Evolutionary conservation across 305 asterid species (phyloP).

Genomic region (Fraxinus ornus): DNA sequence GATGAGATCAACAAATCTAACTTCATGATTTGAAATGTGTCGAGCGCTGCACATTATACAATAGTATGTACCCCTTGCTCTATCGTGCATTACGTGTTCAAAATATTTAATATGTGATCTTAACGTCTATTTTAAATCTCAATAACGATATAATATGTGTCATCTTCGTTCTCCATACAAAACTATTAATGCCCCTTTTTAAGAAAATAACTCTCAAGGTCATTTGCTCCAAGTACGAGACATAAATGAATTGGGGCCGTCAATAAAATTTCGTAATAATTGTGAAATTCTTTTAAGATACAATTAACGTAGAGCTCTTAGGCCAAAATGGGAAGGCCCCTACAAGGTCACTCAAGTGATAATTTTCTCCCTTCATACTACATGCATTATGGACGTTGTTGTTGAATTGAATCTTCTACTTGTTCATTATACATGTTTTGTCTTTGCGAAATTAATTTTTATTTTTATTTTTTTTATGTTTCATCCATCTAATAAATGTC

Average conservation of each 20-base stretch:
- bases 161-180: neutral
- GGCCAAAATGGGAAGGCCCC: neutral
- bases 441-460: neutral
- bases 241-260: neutral
- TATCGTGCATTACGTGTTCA: neutral
- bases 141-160: neutral
- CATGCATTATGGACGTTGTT: neutral
- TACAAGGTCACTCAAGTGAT: neutral
- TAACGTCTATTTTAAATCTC: neutral
- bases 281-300: neutral
- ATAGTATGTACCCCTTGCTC: neutral
- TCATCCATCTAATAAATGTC: neutral
- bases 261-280: neutral
- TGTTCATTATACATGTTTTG: neutral
- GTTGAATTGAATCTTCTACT: neutral
- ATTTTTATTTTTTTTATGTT: neutral
- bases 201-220: neutral
- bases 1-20: neutral
- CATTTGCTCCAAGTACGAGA: neutral
- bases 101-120: neutral
- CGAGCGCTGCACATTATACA: neutral
- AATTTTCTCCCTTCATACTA: neutral
- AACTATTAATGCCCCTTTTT: neutral
- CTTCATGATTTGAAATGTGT: neutral
- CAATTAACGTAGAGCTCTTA: neutral